Evolutionary conservation across 2,329 filamentous ascomycete genomes (phyloP), one percentile per base, ranked within the genome.

Genomic region (Fusarium kyushuense): DNA sequence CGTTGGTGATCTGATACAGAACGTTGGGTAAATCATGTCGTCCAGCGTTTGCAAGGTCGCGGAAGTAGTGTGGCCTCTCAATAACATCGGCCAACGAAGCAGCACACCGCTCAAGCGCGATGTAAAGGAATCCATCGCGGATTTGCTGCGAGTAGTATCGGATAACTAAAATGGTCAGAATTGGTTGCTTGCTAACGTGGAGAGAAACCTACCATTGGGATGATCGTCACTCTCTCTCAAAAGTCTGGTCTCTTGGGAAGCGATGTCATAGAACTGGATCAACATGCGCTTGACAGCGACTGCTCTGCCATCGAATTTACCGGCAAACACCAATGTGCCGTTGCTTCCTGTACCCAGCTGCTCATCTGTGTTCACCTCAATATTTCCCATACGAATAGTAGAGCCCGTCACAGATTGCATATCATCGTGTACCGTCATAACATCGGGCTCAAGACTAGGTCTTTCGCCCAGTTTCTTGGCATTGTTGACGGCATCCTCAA

Each of bases 241-340:
- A 53, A 98, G 84, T 63, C 91, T 91, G 2, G 97, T 97, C 80
- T 99, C 96, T 74, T 97, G 94, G 13, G 93, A 94, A 1, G 96
- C 96, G 71, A 99, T 92, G 69, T 97, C 95, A 76, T 94, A 97
- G 74, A 97, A 97, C 71, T 97, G 93, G 33, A 95, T 93, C 63
- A 98, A 84, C 93, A 99, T 97, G 33, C 96, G 89, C 83, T 99
- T 99, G 47, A 99, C 93, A 2, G 96, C 96, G 27, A 99, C 95
- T 43, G 94, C 91, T 51, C 94, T 90, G 25, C 94, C 94, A 77
- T 97, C 96, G 77, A 97, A 98, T 54, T 90, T 92, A n/a, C 96
- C 96, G 48, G 93, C 91, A 78, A 96, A 98, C 1, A 99, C 96
- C 54, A 96, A 89, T 0, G 96, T 99, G n/a, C 96, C 96, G 76